phyloP scores from a whole-genome alignment of 306 rosid species.

The Prunus salicina region DNA sequence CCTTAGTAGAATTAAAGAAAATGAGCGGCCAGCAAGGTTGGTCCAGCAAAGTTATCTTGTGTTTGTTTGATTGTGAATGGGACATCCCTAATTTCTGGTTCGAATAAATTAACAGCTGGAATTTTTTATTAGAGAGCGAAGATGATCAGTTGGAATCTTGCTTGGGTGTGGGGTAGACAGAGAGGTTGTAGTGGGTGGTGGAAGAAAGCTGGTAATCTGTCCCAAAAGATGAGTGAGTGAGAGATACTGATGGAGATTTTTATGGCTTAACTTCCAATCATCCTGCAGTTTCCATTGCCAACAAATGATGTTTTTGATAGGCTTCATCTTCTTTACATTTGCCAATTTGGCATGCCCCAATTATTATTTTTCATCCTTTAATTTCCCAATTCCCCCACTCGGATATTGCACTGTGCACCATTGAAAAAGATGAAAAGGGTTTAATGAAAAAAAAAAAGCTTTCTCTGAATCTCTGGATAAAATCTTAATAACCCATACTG shows the following conservation, averaged over 20 bases:
- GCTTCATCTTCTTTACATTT: too few relatives aligned
- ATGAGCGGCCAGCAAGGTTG: neutral
- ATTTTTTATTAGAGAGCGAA: neutral
- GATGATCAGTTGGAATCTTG: neutral
- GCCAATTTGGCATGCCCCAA: too few relatives aligned
- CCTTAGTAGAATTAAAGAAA: neutral
- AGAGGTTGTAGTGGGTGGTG: neutral
- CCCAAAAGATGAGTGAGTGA: neutral
- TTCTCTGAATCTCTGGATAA: too few relatives aligned
- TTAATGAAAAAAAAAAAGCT: too few relatives aligned
- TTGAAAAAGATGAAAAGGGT: too few relatives aligned
- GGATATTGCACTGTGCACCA: too few relatives aligned
- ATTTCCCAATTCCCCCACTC: too few relatives aligned
- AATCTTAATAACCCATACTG: too few relatives aligned
- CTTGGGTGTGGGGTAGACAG: neutral
- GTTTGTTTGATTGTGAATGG: neutral
- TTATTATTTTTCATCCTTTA: too few relatives aligned
- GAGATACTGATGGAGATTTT: neutral
- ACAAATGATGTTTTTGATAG: neutral
- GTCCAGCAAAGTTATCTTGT: neutral
- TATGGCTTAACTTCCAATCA: neutral
- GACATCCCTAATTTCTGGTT: neutral
- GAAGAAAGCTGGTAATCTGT: slow-evolving; percentile 1
- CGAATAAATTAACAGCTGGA: neutral
- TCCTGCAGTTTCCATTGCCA: neutral